Evolutionary conservation across 371 early-diverging fungal species (phyloP), one percentile per base, ranked within the genome.

Genomic region (Mortierella sp.): DNA sequence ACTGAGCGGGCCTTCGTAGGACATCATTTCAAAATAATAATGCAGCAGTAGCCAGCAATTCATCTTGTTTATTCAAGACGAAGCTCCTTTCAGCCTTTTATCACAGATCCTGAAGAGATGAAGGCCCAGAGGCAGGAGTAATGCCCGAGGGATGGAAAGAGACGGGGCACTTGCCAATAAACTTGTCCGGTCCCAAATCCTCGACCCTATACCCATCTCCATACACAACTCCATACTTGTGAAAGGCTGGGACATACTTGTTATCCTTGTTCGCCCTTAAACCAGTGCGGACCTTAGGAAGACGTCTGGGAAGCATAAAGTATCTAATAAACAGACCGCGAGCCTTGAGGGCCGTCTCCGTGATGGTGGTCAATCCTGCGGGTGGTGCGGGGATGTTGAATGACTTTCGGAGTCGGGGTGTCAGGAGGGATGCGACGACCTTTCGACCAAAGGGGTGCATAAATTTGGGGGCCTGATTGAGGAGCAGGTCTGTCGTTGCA

Each of bases 121-220:
- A 9, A 24, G 67, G 0, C 10, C 24, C 43, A 40, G 67, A 3
- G 13, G 40, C 40, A 3, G 69, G 50, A 53, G 69, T 64, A 13
- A 50, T 31, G 13, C 74, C 74, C 0, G 61, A 74, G 28, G 74
- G 59, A 10, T 74, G 46, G 61, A 74, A 46, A 11, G 80, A 76
- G 51, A 73, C 67, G 0, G 86, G 86, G 28, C 81, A 78, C 67
- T 85, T 85, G 54, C 81, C 81, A 50, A 78, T n/a, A 26, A 82
- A 85, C 75, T 88, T 88, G 2, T 80, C 80, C 1, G 90, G 90
- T 13, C 90, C 90, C 2, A 90, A 55, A 51, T 89, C 90, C 24
- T 82, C 77, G 43, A 88, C 79, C 26, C 77, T 76, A 34, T 90
- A 90, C 0, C 90, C 90, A 54, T 88, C 71, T 13, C 88, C 78